Evolutionary conservation across 192 early-diverging fungal genomes (phyloP), one percentile per base, ranked within the genome.

Genomic region (Entomortierella lignicola): DNA sequence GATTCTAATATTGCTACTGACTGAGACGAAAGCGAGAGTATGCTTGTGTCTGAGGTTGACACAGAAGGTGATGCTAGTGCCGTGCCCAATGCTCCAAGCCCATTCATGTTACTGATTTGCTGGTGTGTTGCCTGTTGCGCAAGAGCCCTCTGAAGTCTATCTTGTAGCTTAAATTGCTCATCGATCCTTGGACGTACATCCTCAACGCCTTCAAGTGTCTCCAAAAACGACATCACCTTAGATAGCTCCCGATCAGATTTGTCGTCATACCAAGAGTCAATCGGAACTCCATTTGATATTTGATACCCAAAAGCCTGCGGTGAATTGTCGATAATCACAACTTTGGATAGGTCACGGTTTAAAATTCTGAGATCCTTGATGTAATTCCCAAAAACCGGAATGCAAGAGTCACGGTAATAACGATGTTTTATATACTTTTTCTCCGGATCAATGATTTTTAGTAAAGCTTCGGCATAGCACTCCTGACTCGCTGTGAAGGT

Each of bases 281-380:
- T 92, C 11, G 92, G 91, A 32, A 93, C 85, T 3, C 91, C 91
- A 55, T 92, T 92, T 25, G 86, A 86, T 48, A 89, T 85, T 50
- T 93, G 92, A 74, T 91, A 92, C 10, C 86, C 90, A 83, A 91
- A 93, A 2, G 91, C 91, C 59, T 93, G 91, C 10, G 90, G 90
- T 4, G 89, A 89, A 55, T 93, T 93, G 64, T 93, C 92, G 1
- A 93, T 87, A 55, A 93, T 83, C 3, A 92, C 57, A 27, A 89
- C 84, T 65, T 89, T 86, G 20, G 84, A 56, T 59, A 91, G 60
- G 63, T 93, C 90, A 20, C 92, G 81, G 15, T 91, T 91, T n/a
- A 93, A 80, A 26, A 89, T 86, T 8, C 83, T 69, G 72, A 93
- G 63, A 72, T 93, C 92, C 86, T 93, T 91, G 69, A 92, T 71